Conservation (phyloP, 345 rosid genomes). For the Hibiscus mutabilis region DNA sequence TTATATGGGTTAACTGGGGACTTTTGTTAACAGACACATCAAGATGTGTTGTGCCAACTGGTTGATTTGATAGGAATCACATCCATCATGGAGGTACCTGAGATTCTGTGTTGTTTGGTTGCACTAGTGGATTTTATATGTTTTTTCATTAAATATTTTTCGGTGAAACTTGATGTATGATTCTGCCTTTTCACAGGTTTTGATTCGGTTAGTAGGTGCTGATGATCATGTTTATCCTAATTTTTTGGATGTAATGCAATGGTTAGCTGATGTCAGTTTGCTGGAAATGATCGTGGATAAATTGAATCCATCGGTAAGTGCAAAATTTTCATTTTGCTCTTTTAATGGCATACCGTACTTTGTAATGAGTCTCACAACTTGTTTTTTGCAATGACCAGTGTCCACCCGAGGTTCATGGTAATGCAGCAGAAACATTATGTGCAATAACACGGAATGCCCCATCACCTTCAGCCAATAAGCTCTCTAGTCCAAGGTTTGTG, state of each 20-base stretch:
- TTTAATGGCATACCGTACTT: not conserved
- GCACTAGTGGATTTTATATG: not conserved
- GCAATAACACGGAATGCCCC: conserved; percentile 89
- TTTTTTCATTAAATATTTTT: not conserved
- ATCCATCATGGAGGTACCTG: conserved; percentile 95
- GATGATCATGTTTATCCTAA: conserved; percentile 96
- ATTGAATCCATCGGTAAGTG: conserved; percentile 79
- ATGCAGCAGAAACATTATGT: conserved; percentile 90
- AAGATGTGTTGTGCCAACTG: conserved; percentile 68
- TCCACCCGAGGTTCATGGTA: conserved; percentile 85
- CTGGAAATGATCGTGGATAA: conserved; percentile 96
- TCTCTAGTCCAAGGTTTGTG: conserved; percentile 77
- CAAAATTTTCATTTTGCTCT: not conserved
- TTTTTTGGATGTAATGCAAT: conserved; percentile 95
- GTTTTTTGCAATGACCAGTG: conserved; percentile 39
- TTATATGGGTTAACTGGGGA: not conserved
- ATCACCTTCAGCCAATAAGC: conserved; percentile 84
- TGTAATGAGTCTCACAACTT: conserved; percentile 21
- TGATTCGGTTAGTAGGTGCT: conserved; percentile 93
- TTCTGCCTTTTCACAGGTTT: conserved; percentile 45
- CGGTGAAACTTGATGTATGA: not conserved
- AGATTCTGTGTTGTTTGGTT: not conserved
- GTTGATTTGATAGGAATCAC: conserved; percentile 99
- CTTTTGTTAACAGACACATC: conserved; percentile 59
- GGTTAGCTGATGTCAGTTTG: conserved; percentile 87